These are phyloP conservation scores for Nymphaea thermarum DNA, from an alignment of 164 flowering plant species.

Conservation along the genomic window DNA sequence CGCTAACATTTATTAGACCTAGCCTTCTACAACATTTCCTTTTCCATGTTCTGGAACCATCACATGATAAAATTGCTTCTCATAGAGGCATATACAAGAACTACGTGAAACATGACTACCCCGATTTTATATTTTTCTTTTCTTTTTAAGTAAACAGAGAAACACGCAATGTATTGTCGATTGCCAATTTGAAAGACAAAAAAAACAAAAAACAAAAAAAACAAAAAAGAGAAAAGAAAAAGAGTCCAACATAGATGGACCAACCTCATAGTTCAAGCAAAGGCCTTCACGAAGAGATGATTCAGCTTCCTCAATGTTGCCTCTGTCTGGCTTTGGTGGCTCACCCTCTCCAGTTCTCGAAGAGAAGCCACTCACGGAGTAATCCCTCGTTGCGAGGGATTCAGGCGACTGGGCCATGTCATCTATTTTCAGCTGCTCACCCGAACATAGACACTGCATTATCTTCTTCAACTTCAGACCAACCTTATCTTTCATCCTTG, in stretches of 20 bases:
- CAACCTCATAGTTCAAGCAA: conserved; percentile 76
- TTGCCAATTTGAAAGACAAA: not conserved
- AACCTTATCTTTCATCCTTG: conserved; percentile 28
- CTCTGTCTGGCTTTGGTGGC: conserved; percentile 32
- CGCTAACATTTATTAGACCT: too few relatives aligned
- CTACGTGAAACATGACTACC: not conserved
- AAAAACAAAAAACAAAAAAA: too few relatives aligned
- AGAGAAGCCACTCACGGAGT: conserved; percentile 63
- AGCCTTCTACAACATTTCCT: not conserved
- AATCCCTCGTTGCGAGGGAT: conserved; percentile 74
- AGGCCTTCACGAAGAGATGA: conserved; percentile 80
- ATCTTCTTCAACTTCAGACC: conserved; percentile 30
- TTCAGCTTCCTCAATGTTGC: conserved; percentile 92
- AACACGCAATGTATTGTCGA: not conserved
- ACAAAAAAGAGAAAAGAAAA: not conserved
- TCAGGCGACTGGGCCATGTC: conserved; percentile 56
- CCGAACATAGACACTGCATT: conserved; percentile 68
- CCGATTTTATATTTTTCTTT: too few relatives aligned
- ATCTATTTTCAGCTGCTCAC: conserved; percentile 41
- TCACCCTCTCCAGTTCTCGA: conserved; percentile 56
- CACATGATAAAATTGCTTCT: not conserved
- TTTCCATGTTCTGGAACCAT: not conserved
- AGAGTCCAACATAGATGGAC: conserved; percentile 4
- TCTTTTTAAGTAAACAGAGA: not conserved
- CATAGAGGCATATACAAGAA: not conserved